These are phyloP conservation scores for Patellifolia procumbens DNA, from an alignment of 179 eudicot species.

Conservation along the genomic window DNA sequence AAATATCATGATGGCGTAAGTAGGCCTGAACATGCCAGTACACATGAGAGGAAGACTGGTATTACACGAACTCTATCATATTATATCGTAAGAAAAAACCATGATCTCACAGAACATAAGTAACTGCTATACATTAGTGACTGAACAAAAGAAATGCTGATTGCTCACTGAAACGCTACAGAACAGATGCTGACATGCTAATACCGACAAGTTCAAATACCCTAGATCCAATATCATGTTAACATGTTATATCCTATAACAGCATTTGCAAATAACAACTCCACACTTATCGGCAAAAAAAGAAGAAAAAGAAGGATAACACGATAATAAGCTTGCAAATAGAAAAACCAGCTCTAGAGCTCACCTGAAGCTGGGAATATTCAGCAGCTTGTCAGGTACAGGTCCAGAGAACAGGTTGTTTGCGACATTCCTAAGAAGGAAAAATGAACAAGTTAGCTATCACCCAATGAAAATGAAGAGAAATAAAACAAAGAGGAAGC, in stretches of 20 bases:
- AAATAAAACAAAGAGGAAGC: not conserved
- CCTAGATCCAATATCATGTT: not conserved
- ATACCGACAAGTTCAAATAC: not conserved
- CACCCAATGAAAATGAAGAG: not conserved
- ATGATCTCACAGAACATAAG: not conserved
- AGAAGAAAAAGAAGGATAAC: not conserved
- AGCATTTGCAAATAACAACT: not conserved
- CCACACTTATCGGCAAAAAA: not conserved
- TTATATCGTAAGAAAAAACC: not conserved
- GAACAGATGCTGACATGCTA: not conserved
- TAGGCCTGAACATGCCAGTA: not conserved
- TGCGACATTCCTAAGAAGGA: slow-evolving; percentile 61
- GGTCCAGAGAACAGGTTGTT: slow-evolving; percentile 82
- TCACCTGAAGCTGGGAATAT: slow-evolving; percentile 74
- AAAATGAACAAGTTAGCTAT: not conserved
- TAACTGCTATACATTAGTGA: not conserved
- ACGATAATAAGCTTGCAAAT: not conserved
- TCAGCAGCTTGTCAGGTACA: slow-evolving; percentile 71
- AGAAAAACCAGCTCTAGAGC: slow-evolving; percentile 10
- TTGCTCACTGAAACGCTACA: not conserved
- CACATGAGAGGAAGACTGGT: not conserved
- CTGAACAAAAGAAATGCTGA: not conserved
- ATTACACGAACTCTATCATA: not conserved
- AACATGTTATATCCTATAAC: not conserved
- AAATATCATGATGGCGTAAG: slow-evolving; percentile 11